Percentiles rank a stretch among this genome's conserved stretches.
phyloP scores from a whole-genome alignment of 1,139 yeast genomes.

The Eremothecium sinecaudum region DNA sequence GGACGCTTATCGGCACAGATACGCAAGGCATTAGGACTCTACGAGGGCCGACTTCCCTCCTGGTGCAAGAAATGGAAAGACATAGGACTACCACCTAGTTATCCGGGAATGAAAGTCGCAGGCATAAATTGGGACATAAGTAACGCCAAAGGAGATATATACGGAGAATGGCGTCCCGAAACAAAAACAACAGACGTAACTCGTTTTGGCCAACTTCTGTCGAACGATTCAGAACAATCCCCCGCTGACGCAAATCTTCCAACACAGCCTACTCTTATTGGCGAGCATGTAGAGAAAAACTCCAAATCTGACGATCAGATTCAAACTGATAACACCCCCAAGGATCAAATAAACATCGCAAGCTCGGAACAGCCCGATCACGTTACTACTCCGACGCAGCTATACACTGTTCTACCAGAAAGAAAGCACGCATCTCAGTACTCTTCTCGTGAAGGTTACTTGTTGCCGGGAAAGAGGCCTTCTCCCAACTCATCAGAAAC shows the following conservation, averaged over 20 bases:
- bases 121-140: slow-evolving; percentile 36
- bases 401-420: not conserved
- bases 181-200: not conserved
- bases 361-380: no score
- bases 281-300: no score
- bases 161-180: slow-evolving; percentile 31
- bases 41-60: slow-evolving; percentile 60
- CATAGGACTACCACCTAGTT: slow-evolving; percentile 80
- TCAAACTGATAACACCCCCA: no score
- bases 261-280: no score
- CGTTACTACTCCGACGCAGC: no score
- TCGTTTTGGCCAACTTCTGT: not conserved
- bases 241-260: no score
- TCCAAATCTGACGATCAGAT: no score
- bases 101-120: slow-evolving; percentile 54
- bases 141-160: slow-evolving; percentile 20
- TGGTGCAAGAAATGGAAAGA: slow-evolving; percentile 70
- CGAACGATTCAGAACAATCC: no score
- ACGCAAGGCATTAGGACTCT: slow-evolving; percentile 60
- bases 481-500: no score
- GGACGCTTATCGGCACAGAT: slow-evolving; percentile 57
- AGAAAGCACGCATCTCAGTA: not conserved
- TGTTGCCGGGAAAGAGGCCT: no score
- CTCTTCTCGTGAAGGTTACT: not conserved
- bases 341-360: no score